Conservation (phyloP, 2,329 filamentous ascomycete genomes). For the Pochonia chlamydosporia region DNA sequence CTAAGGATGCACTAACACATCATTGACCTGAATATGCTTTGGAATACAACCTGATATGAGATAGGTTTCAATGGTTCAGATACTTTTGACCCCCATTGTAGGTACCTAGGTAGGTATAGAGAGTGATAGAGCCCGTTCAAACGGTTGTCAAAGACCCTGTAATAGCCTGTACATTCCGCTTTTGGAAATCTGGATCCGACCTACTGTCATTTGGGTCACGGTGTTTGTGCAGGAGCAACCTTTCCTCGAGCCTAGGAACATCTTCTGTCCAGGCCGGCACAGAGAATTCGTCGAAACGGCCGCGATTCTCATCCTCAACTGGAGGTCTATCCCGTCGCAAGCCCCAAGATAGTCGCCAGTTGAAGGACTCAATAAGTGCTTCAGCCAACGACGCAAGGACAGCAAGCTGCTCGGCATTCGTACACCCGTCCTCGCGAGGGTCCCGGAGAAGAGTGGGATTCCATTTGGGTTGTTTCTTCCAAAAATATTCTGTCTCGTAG, state of each 20-base stretch:
- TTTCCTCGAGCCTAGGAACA: background rate
- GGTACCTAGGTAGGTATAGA: too few relatives aligned
- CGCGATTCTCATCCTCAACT: background rate
- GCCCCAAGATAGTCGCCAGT: constrained; percentile 17
- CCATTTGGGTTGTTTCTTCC: constrained; percentile 16
- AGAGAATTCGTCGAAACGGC: background rate
- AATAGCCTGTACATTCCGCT: background rate
- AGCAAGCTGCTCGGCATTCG: constrained; percentile 17
- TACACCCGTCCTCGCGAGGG: constrained; percentile 5
- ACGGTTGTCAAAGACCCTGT: background rate
- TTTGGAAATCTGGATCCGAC: background rate
- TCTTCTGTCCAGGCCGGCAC: background rate
- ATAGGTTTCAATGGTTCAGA: too few relatives aligned
- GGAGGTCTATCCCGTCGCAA: constrained; percentile 10
- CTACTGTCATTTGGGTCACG: background rate
- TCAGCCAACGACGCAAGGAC: constrained; percentile 19
- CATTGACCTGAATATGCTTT: too few relatives aligned
- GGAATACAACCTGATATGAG: too few relatives aligned
- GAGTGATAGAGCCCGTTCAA: too few relatives aligned
- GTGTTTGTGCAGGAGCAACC: background rate
- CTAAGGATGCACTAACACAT: too few relatives aligned
- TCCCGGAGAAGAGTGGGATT: constrained; percentile 13
- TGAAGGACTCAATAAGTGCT: constrained; percentile 16
- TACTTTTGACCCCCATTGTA: too few relatives aligned
- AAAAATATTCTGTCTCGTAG: constrained; percentile 22